Evolutionary conservation across 352 stramenopile genomes (phyloP).

Genomic region (Phytophthora pini): DNA sequence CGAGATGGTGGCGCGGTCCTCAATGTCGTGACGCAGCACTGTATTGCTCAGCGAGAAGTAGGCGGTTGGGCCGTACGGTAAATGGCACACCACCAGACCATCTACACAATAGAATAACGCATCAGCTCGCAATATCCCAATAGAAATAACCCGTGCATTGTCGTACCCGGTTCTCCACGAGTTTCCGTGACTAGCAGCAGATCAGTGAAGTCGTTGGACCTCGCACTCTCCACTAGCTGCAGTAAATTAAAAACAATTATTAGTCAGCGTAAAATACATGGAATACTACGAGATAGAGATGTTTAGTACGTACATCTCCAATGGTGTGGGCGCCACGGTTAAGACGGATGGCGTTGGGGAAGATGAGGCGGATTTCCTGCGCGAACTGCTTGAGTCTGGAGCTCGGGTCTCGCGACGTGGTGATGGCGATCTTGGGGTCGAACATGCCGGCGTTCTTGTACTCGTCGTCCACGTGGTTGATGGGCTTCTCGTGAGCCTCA

Average conservation of each 20-base stretch:
- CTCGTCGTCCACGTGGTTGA: conserved; percentile 98
- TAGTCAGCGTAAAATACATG: neutral
- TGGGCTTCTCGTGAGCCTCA: conserved; percentile 85
- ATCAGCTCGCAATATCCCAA: conserved; percentile 4
- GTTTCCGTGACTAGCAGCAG: conserved; percentile 99
- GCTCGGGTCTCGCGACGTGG: conserved; percentile 97
- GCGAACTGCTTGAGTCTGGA: conserved; percentile 99
- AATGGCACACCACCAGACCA: conserved; percentile 98
- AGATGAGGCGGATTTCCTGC: conserved; percentile 99
- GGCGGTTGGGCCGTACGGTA: conserved; percentile 98
- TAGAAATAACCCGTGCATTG: neutral
- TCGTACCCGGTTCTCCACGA: conserved; percentile 94
- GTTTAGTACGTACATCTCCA: conserved; percentile 62
- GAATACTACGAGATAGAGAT: neutral
- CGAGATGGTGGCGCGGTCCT: conserved; percentile 93
- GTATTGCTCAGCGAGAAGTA: conserved; percentile 98
- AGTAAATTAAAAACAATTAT: conserved; percentile 15
- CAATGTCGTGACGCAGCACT: conserved; percentile 99
- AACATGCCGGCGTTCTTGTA: conserved; percentile 98
- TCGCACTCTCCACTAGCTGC: conserved; percentile 97
- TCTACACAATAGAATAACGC: conserved; percentile 62
- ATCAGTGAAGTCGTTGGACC: conserved; percentile 98
- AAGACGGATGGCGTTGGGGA: conserved; percentile 98
- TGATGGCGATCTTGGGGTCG: conserved; percentile 98
- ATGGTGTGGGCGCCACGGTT: conserved; percentile 98